Evolutionary conservation across 352 stramenopile species (phyloP), one percentile per base, ranked within the genome.

Genomic region (Phytophthora hibernalis): DNA sequence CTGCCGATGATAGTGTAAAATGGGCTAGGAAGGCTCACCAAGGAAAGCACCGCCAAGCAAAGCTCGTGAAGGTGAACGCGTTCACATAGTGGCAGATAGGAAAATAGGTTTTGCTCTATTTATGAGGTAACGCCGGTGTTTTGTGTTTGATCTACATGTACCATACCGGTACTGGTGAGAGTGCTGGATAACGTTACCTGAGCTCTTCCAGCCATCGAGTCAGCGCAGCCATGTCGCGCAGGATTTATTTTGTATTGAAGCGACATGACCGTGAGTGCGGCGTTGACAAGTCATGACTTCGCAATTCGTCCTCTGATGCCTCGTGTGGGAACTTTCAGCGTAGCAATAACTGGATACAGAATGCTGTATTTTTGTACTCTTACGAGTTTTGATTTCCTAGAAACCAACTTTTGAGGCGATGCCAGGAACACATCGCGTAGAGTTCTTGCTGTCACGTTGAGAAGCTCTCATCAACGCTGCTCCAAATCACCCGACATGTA

Each of bases 41-140:
- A 54, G 53, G 35, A 57, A 42, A 57, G 37, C 44, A 58, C 18
- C 37, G 60, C 8, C 12, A 65, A 56, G 44, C 53, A 57, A 57
- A 70, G 35, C 56, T 50, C 54, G 43, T 50, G 54, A 53, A 58
- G 16, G 13, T 22, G 45, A 52, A 21, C n/a, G 47, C 26, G 30
- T 52, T 53, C 59, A 28, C 28, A 21, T 56, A 57, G 26, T 40
- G 12, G n/a, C 55, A 71, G 42, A 67, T 74, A 72, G 66, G 54
- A 53, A 68, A 55, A 30, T 68, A 57, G 48, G 40, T 60, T 70
- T 66, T 75, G 67, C 67, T 75, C 63, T 72, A 75, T 68, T 75
- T 72, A 72, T 69, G 55, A 72, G 26, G 33, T 50, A 58, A 53
- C 16, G 52, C 44, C 54, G 40, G 58, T 63, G 40, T 68, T 38